Evolutionary conservation across 116 monocot genomes (phyloP).

Genomic region (Iris pallida): DNA sequence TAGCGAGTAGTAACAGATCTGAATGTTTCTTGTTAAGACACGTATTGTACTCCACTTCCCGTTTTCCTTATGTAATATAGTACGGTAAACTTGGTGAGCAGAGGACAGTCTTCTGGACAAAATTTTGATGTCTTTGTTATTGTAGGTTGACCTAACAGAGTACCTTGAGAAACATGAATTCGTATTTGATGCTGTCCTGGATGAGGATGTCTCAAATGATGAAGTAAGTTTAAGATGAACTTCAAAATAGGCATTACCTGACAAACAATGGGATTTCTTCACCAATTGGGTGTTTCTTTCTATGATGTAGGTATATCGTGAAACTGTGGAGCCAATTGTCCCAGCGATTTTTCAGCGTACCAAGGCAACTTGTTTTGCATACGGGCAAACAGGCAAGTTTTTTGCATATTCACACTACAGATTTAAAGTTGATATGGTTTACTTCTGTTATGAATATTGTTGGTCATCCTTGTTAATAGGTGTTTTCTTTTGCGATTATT

Average conservation of each 20-base stretch:
- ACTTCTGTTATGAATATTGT: too few relatives aligned
- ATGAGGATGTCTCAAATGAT: slow-evolving; percentile 98
- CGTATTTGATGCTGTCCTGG: slow-evolving; percentile 95
- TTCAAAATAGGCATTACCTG: not conserved
- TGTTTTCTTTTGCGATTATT: too few relatives aligned
- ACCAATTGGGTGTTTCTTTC: slow-evolving; percentile 7
- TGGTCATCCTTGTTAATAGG: too few relatives aligned
- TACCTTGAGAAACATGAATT: slow-evolving; percentile 98
- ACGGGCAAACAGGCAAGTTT: slow-evolving; percentile 90
- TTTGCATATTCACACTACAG: not conserved
- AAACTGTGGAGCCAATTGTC: slow-evolving; percentile 92
- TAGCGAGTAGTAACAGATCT: too few relatives aligned
- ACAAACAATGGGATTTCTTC: not conserved
- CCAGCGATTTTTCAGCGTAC: slow-evolving; percentile 88
- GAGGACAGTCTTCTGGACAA: not conserved
- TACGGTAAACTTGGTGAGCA: not conserved
- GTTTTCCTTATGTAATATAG: not conserved
- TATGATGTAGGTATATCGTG: slow-evolving; percentile 65
- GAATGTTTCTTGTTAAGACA: not conserved
- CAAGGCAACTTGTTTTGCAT: slow-evolving; percentile 99
- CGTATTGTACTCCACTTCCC: not conserved
- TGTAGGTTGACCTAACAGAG: slow-evolving; percentile 92
- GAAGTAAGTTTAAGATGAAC: slow-evolving; percentile 43
- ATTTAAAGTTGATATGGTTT: too few relatives aligned
- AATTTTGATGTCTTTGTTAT: slow-evolving; percentile 7